Evolutionary conservation across 108 stramenopile genomes (phyloP).

Genomic region (Aurantiochytrium sp.): DNA sequence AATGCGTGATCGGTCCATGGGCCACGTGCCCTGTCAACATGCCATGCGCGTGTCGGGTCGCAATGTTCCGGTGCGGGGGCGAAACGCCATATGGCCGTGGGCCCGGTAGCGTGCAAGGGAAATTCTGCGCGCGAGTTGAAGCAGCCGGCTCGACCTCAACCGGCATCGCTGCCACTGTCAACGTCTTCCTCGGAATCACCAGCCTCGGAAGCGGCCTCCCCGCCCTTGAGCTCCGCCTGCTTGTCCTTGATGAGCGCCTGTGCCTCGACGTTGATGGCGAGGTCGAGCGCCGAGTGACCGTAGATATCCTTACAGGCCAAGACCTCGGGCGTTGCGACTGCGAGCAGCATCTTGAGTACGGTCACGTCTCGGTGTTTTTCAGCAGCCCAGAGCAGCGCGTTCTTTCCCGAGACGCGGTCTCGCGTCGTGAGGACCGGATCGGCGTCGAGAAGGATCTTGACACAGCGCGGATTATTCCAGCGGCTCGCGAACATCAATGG

Average conservation of each 20-base stretch:
- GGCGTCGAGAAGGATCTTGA: not conserved
- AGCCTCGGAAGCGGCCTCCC: not conserved
- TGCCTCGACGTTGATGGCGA: not conserved
- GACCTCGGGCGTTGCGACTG: not conserved
- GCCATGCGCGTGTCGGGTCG: too few relatives aligned
- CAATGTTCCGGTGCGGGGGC: too few relatives aligned
- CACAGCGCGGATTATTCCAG: not conserved
- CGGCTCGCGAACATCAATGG: not conserved
- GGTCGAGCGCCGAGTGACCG: not conserved
- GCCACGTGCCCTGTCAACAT: too few relatives aligned
- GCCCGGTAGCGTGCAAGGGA: too few relatives aligned
- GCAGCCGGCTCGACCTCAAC: too few relatives aligned
- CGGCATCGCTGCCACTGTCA: not conserved
- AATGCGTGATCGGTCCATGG: too few relatives aligned
- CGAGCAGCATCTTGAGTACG: not conserved
- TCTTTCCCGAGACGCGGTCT: not conserved
- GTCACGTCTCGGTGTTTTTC: not conserved
- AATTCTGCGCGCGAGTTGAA: too few relatives aligned
- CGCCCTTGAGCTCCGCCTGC: not conserved
- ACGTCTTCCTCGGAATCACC: not conserved
- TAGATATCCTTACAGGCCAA: not conserved
- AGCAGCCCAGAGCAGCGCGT: not conserved
- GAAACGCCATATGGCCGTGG: too few relatives aligned
- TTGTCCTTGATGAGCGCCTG: not conserved
- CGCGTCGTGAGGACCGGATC: not conserved